Evolutionary conservation across 1,139 yeast genomes (phyloP).

Genomic region (Yamadazyma friedrichii): DNA sequence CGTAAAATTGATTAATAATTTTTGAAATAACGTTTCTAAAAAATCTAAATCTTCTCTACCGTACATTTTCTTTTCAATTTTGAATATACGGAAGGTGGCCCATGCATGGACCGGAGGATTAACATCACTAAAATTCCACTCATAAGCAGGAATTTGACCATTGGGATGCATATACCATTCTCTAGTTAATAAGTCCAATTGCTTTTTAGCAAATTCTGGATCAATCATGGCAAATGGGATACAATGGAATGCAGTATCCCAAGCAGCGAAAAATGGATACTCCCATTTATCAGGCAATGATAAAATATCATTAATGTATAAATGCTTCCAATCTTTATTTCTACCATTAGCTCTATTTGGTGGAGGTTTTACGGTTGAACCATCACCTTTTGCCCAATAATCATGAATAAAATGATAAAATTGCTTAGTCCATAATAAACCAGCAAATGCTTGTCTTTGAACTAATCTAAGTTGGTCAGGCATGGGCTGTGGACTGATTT

Average conservation of each 20-base stretch:
- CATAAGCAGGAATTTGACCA: conserved; percentile 98
- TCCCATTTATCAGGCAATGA: conserved; percentile 97
- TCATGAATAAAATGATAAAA: conserved; percentile 85
- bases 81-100: conserved; percentile 90
- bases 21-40: conserved; percentile 89
- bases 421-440: conserved; percentile 92
- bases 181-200: conserved; percentile 80
- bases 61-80: conserved; percentile 84
- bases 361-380: conserved; percentile 73
- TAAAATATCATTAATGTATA: conserved; percentile 84
- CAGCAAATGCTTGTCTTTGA: conserved; percentile 95
- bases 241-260: conserved; percentile 98
- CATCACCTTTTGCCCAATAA: conserved; percentile 90
- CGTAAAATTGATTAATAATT: conserved; percentile 82
- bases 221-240: conserved; percentile 94
- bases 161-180: conserved; percentile 99
- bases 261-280: conserved; percentile 94
- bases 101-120: conserved; percentile 98
- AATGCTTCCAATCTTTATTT: conserved; percentile 85
- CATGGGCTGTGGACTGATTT: conserved; percentile 82
- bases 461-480: conserved; percentile 79
- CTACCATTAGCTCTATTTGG: conserved; percentile 79
- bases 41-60: conserved; percentile 81
- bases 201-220: conserved; percentile 90
- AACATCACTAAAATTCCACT: conserved; percentile 95